Evolutionary conservation across 257 asterid species (phyloP).

Genomic region (Verbena officinalis): DNA sequence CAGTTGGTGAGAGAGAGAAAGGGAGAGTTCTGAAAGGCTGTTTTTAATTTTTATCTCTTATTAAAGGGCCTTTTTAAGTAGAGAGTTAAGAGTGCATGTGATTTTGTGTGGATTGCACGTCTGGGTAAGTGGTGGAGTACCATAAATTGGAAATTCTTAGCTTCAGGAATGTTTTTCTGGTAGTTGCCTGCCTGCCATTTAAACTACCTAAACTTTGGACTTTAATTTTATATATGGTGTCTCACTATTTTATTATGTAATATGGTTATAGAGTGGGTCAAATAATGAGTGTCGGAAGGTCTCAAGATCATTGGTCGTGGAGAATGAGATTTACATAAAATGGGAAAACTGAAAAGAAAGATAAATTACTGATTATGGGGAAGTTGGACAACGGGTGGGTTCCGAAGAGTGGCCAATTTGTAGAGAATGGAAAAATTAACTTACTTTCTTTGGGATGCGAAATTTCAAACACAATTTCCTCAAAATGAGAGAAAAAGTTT

Average conservation of each 20-base stretch:
- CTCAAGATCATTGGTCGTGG: too few relatives aligned
- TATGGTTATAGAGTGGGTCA: too few relatives aligned
- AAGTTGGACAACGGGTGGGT: too few relatives aligned
- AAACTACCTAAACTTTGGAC: neutral
- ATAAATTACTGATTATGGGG: too few relatives aligned
- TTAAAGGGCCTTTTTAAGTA: conserved; percentile 8
- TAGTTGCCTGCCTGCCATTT: conserved; percentile 28
- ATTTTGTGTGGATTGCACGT: conserved; percentile 59
- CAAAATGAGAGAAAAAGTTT: too few relatives aligned
- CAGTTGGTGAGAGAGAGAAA: neutral
- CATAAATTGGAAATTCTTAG: conserved; percentile 34
- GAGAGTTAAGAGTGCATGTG: conserved; percentile 1
- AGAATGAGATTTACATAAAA: too few relatives aligned
- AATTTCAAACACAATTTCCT: too few relatives aligned
- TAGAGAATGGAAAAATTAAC: too few relatives aligned
- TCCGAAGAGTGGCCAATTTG: too few relatives aligned
- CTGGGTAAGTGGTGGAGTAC: conserved; percentile 35
- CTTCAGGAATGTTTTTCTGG: conserved; percentile 15
- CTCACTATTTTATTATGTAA: neutral
- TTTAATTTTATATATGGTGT: neutral
- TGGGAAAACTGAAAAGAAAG: too few relatives aligned
- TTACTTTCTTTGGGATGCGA: too few relatives aligned
- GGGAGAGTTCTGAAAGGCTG: neutral
- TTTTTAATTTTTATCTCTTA: conserved; percentile 4
- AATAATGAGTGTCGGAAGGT: too few relatives aligned